phyloP scores from a whole-genome alignment of 441 rosid genomes.

The Lepidium campestre region DNA sequence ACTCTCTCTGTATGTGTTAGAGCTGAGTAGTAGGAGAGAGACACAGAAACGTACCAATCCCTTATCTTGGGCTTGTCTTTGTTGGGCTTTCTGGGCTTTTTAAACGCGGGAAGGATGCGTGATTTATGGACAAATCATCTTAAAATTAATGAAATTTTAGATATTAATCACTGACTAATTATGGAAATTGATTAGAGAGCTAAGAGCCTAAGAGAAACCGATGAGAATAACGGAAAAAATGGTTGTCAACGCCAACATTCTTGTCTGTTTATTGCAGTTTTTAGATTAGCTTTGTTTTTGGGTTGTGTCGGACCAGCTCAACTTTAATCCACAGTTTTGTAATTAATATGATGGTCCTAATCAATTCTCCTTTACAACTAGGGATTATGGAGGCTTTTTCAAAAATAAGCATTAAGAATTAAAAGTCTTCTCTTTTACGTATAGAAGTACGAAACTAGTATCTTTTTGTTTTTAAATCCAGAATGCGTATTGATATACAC shows the following conservation, averaged over 20 bases:
- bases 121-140: neutral
- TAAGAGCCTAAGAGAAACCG: neutral
- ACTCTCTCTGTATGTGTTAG: conserved; percentile 5
- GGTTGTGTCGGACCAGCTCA: neutral
- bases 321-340: neutral
- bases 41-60: neutral
- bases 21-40: conserved; percentile 4
- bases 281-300: neutral
- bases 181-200: neutral
- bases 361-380: no score
- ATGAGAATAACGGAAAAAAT: neutral
- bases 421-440: no score
- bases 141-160: neutral
- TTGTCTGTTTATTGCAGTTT: neutral
- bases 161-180: neutral
- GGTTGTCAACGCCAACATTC: neutral
- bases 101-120: neutral
- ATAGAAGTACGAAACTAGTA: no score
- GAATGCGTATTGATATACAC: no score
- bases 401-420: no score
- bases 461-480: no score
- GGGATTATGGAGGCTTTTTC: no score
- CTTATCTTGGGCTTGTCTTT: neutral
- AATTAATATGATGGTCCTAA: no score
- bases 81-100: conserved; percentile 8